Evolutionary conservation across 768 basidiomycete species (phyloP), one percentile per base, ranked within the genome.

Genomic region (Hygrocybe punicea): DNA sequence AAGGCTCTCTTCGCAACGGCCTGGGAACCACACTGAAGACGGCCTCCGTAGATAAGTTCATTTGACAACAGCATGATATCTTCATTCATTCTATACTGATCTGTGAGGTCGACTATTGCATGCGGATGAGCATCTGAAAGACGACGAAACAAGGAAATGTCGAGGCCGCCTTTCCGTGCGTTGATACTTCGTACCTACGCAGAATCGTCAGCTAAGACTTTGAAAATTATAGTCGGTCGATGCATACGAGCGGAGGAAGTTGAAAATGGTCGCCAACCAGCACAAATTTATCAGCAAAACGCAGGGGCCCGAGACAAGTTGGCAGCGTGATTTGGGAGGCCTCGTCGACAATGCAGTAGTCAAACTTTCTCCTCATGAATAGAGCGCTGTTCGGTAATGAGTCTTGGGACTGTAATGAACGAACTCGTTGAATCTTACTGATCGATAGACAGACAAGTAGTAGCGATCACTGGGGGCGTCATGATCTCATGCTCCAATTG

Each of bases 231-330:
- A 8, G 36, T 49, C 19, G 50, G 10, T 10, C 2, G 36, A 39
- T 17, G 46, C 81, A 56, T 63, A 96, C 96, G 39, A 98, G 80
- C 0, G 97, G 97, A 9, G 96, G 96, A 2, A 99, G 84, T 65
- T 99, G 97, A 74, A 89, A 93, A 72, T 99, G 97, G 67, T 98
- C 97, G 6, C 97, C 97, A 16, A 98, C 96, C 11, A 98, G 85
- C 4, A 98, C 83, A 62, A 98, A 99, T 40, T 81, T 91, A 51
- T 93, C 82, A 2, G 95, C 93, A 64, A 87, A 91, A 1, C 94
- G 85, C 3, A 98, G 75, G 0, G 97, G 97, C 5, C 97, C 97
- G 1, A 98, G 77, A 65, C 93, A 98, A 0, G 94, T 96, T 0
- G 97, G 97, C 1, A 98, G 72, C 0, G 97, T 98, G 60, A 98